Base-by-base conservation (phyloP, 805 yeast genomes). In the Kodamaea laetipori region DNA sequence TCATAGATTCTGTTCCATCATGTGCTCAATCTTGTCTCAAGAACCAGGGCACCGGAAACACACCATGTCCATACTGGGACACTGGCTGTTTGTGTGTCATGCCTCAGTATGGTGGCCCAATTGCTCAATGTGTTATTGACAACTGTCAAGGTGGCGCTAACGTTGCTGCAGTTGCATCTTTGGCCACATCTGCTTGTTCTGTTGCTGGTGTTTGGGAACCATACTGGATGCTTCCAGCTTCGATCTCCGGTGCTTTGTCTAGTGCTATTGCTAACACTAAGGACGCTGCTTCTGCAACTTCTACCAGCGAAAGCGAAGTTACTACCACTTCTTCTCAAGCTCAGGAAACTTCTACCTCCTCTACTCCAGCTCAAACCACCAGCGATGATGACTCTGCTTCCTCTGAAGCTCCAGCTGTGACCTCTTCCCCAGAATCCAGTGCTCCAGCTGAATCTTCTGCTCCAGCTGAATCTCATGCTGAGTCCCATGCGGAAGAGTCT, bases 21-120 rank as follows among this genome's bases (percentile, higher is more conserved):
- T 69, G 74, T 56, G 74, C 71, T 28, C 57, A 66, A 45, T 33
- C 46, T 3, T 69, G 74, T 61, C 43, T 41, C 58, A 63, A 67
- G 19, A 50, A 43, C 35, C 51, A 52, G 34, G 53, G 60, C 43
- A 66, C 73, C 37, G 62, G 63, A 7, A 49, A 53, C 33, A 66
- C 73, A 15, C 73, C 73, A 37, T 69, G 75, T 48, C 75, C 75
- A 37, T 67, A 67, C 63, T 69, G 74, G 73, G 75, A 69, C 52
- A 62, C 74, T 37, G 75, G 75, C 18, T 69, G 75, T 57, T 63
- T 69, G 43, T 69, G 75, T 64, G 71, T 67, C 34, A 68, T 69
- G 66, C 56, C 69, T 32, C 49, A 50, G 34, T 69, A 64, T 58
- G 58, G 56, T 28, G 61, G 62, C 21, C 48, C 46, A 4, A 64